Percentiles rank a stretch among this genome's conserved stretches.
Conservation (phyloP, 805 yeast genomes). For the Limtongia smithiae region DNA sequence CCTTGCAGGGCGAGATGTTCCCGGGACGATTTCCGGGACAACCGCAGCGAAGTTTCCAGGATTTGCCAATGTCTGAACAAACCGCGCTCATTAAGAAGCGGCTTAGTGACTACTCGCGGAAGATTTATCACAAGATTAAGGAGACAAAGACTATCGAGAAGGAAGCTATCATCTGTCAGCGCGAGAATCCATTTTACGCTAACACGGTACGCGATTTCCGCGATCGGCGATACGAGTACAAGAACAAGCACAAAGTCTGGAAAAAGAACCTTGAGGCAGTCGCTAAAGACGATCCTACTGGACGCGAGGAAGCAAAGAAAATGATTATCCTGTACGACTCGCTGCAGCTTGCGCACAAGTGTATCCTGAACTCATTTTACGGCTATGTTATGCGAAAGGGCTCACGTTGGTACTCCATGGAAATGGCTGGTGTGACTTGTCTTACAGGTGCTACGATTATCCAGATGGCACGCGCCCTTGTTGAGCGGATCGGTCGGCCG, state of each 20-base stretch:
- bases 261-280: conserved; percentile 69
- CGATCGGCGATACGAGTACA: conserved; percentile 93
- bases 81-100: conserved; percentile 71
- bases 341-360: conserved; percentile 93
- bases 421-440: conserved; percentile 99
- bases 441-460: conserved; percentile 96
- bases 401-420: conserved; percentile 98
- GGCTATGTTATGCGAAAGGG: conserved; percentile 99
- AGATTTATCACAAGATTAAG: conserved; percentile 76
- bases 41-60: conserved; percentile 66
- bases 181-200: conserved; percentile 96
- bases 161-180: conserved; percentile 92
- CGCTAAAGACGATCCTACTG: conserved; percentile 51
- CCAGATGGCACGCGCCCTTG: conserved; percentile 91
- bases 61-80: conserved; percentile 72
- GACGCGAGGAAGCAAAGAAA: conserved; percentile 84
- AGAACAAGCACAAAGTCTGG: conserved; percentile 91
- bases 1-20: conserved; percentile 73
- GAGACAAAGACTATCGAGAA: conserved; percentile 80
- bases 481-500: conserved; percentile 92
- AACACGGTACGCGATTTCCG: conserved; percentile 91
- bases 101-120: conserved; percentile 76
- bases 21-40: conserved; percentile 57
- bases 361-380: conserved; percentile 90
- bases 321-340: conserved; percentile 94